A percentile compares a stretch with the other conserved stretches of the same genome.
These are phyloP conservation scores for Neonectria coccinea DNA, from an alignment of 2,329 filamentous ascomycete genomes.

Conservation along the genomic window DNA sequence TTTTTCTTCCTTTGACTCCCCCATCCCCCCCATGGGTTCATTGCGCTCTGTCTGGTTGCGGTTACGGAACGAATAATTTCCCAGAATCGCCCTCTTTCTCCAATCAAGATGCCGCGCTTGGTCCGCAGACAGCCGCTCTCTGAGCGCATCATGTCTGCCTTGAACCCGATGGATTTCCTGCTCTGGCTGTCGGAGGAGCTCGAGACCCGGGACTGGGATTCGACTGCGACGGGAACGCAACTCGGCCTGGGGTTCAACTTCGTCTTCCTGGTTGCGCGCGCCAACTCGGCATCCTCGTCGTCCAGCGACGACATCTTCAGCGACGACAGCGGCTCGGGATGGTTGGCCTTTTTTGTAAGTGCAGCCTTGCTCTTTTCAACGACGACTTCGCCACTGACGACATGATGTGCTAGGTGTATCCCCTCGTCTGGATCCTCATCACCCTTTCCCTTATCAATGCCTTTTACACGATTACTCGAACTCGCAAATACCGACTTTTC, in stretches of 20 bases:
- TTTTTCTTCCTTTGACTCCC: constrained; percentile 8
- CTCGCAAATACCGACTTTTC: constrained; percentile 90
- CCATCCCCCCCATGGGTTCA: constrained; percentile 5
- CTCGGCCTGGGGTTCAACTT: constrained; percentile 83
- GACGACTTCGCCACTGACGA: constrained; percentile 27
- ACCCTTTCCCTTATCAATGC: constrained; percentile 79
- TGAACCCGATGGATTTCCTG: constrained; percentile 90
- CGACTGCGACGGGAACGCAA: constrained; percentile 79
- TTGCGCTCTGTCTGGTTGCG: constrained; percentile 8
- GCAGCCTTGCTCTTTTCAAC: constrained; percentile 9
- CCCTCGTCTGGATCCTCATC: constrained; percentile 77
- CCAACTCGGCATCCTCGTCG: constrained; percentile 72
- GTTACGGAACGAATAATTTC: constrained; percentile 14
- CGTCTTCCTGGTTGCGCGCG: constrained; percentile 82
- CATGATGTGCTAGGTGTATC: constrained; percentile 65
- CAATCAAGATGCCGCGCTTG: constrained; percentile 73
- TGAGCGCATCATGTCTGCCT: constrained; percentile 82
- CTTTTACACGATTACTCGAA: constrained; percentile 83
- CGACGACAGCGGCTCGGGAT: constrained; percentile 73
- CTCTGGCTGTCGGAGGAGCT: constrained; percentile 94
- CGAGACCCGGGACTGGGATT: constrained; percentile 91
- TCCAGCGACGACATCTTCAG: constrained; percentile 86
- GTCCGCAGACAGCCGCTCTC: constrained; percentile 83
- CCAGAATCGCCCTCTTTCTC: constrained; percentile 1
- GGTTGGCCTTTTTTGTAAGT: constrained; percentile 70